Percentiles rank a stretch among this genome's conserved stretches.
Evolutionary conservation across 2,329 filamentous ascomycete genomes (phyloP).

Genomic region (Tolypocladium inflatum): DNA sequence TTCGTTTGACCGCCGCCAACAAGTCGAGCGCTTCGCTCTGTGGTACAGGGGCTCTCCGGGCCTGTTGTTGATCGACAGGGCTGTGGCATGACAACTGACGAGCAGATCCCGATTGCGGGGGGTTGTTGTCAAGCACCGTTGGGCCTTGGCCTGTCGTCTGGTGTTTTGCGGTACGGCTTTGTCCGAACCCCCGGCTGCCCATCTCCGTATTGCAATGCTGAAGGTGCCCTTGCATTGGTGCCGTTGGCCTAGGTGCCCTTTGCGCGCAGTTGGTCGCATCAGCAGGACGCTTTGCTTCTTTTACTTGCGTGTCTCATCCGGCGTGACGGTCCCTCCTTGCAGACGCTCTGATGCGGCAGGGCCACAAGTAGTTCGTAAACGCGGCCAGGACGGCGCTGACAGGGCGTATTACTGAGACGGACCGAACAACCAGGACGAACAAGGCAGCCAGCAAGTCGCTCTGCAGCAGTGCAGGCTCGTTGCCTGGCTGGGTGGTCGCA

Average conservation of each 20-base stretch:
- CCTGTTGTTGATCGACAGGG: background rate
- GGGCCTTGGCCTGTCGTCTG: background rate
- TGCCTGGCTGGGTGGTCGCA: background rate
- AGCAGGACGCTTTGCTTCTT: background rate
- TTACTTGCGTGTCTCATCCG: background rate
- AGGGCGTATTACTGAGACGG: background rate
- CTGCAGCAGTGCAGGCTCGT: background rate
- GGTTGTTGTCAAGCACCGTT: background rate
- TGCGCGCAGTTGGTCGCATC: background rate
- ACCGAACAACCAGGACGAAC: background rate
- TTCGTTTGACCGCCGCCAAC: background rate
- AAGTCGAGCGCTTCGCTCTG: background rate
- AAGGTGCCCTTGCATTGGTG: background rate
- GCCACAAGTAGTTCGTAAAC: background rate
- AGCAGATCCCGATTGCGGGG: conserved; percentile 4
- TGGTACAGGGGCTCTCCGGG: background rate
- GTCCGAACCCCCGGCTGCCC: background rate
- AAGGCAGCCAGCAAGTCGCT: background rate
- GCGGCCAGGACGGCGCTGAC: background rate
- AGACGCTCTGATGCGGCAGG: background rate
- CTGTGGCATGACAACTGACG: background rate
- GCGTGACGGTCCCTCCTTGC: background rate
- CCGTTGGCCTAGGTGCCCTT: background rate
- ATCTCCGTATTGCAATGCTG: background rate
- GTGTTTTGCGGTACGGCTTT: background rate